Conservation (phyloP, 2,329 filamentous ascomycete species). For the Sarocladium strictum region DNA sequence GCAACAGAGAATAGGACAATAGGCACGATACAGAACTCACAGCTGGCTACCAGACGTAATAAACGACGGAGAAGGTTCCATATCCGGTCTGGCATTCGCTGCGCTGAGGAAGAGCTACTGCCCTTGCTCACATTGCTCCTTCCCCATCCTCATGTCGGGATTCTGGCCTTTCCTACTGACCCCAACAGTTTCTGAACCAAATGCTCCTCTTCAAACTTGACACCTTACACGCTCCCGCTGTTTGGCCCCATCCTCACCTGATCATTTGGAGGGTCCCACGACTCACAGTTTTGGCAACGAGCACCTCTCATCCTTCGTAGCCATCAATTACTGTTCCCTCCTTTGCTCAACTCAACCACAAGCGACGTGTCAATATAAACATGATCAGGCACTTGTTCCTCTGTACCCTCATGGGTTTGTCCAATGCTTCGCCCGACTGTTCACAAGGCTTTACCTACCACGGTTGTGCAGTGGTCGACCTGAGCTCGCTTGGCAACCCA, state of each 20-base stretch:
- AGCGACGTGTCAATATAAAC: background rate
- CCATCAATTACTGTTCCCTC: background rate
- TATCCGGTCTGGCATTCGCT: no score
- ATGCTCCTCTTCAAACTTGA: no score
- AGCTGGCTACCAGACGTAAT: no score
- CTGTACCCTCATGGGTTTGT: background rate
- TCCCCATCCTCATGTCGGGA: no score
- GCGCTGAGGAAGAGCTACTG: no score
- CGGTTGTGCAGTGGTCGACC: slow-evolving; percentile 22
- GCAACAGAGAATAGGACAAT: no score
- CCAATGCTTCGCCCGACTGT: background rate
- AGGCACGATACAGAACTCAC: no score
- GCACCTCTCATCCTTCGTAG: background rate
- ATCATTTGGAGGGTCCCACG: background rate
- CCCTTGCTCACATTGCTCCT: no score
- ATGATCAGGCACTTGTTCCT: slow-evolving; percentile 13
- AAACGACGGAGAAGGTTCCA: no score
- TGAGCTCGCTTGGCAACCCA: slow-evolving; percentile 20
- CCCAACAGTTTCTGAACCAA: no score
- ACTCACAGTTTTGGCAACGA: slow-evolving; percentile 2
- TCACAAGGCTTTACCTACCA: slow-evolving; percentile 13
- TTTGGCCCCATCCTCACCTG: background rate
- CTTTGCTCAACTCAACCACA: background rate
- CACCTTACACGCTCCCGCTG: no score
- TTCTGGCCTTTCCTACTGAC: no score